Conservation (phyloP, 1,284 basidiomycete species). For the Malassezia obtusa region DNA sequence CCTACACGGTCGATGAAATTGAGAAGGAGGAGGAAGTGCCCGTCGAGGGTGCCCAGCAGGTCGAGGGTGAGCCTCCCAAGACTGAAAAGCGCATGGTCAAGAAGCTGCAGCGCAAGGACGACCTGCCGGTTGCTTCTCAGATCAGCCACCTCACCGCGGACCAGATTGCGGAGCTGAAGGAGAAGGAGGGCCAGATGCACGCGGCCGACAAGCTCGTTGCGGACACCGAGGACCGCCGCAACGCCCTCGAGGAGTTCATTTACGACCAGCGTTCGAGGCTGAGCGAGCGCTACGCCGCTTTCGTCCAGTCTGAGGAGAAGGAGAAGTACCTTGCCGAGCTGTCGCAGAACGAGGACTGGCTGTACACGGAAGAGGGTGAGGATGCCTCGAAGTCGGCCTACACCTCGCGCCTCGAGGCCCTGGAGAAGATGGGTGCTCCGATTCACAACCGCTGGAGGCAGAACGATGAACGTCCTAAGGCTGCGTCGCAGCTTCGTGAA, state of each 20-base stretch:
- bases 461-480: constrained; percentile 42
- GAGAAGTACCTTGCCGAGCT: constrained; percentile 37
- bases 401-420: constrained; percentile 33
- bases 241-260: constrained; percentile 47
- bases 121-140: constrained; percentile 37
- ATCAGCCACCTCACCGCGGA: constrained; percentile 18
- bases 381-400: constrained; percentile 45
- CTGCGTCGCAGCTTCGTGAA: constrained; percentile 40
- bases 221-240: constrained; percentile 48
- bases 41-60: constrained; percentile 25
- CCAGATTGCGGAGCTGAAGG: constrained; percentile 30
- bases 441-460: constrained; percentile 38
- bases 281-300: constrained; percentile 40
- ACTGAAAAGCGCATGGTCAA: constrained; percentile 45
- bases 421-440: constrained; percentile 43
- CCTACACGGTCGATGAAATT: constrained; percentile 46
- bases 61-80: constrained; percentile 28
- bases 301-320: constrained; percentile 43
- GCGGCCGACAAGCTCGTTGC: constrained; percentile 47
- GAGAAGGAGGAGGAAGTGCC: constrained; percentile 47
- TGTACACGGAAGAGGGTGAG: constrained; percentile 47
- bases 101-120: constrained; percentile 47
- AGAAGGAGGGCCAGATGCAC: constrained; percentile 42
- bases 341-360: constrained; percentile 44
- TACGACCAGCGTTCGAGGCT: constrained; percentile 47